Evolutionary conservation across 2,329 filamentous ascomycete species (phyloP).

Genomic region (Colletotrichum tabaci): DNA sequence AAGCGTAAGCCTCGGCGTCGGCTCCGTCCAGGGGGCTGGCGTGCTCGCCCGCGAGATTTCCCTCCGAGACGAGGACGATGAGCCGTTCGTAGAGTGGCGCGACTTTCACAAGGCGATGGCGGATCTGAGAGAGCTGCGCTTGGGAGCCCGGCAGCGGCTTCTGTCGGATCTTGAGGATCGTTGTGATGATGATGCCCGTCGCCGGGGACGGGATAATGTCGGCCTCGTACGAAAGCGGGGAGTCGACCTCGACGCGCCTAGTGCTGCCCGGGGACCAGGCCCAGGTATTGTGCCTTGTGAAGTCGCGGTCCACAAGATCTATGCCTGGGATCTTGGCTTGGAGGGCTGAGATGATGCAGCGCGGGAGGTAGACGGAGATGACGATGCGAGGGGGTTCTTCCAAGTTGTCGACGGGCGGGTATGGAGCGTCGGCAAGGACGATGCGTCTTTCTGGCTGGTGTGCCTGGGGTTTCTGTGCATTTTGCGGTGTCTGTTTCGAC

Average conservation of each 20-base stretch:
- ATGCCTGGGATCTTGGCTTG: conserved; percentile 63
- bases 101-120: conserved; percentile 67
- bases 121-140: conserved; percentile 60
- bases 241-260: conserved; percentile 46
- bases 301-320: conserved; percentile 74
- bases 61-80: conserved; percentile 77
- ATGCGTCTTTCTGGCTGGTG: not conserved
- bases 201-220: conserved; percentile 81
- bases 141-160: conserved; percentile 71
- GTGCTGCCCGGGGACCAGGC: conserved; percentile 52
- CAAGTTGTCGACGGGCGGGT: conserved; percentile 43
- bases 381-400: conserved; percentile 57
- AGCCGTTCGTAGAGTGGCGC: conserved; percentile 76
- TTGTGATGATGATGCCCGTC: conserved; percentile 79
- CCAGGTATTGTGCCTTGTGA: conserved; percentile 56
- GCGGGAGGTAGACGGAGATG: conserved; percentile 64
- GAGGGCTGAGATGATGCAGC: conserved; percentile 65
- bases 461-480: not conserved
- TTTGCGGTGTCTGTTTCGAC: not conserved
- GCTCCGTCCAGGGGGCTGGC: conserved; percentile 55
- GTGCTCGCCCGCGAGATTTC: conserved; percentile 58
- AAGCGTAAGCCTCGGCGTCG: conserved; percentile 62
- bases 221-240: conserved; percentile 69
- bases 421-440: not conserved
- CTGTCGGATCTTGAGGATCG: conserved; percentile 80